Evolutionary conservation across 805 yeast genomes (phyloP).

Genomic region (Cyberlindnera suaveolens): DNA sequence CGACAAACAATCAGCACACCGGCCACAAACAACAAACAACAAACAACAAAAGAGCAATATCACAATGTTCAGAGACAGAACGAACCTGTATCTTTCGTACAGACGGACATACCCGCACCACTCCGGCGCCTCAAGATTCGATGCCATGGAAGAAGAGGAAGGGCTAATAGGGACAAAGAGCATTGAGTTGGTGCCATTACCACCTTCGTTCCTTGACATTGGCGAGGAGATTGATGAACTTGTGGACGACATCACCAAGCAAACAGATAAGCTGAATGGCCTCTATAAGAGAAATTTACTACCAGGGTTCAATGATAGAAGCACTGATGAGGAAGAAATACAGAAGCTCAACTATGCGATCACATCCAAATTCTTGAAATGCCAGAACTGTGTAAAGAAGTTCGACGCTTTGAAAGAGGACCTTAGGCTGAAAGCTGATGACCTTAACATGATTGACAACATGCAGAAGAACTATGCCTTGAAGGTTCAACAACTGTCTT

Average conservation of each 20-base stretch:
- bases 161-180: conserved; percentile 23
- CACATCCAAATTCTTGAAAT: conserved; percentile 69
- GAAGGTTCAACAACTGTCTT: conserved; percentile 71
- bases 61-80: conserved; percentile 84
- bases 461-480: conserved; percentile 81
- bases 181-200: conserved; percentile 59
- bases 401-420: conserved; percentile 40
- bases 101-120: conserved; percentile 84
- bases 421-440: conserved; percentile 31
- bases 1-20: too few relatives aligned
- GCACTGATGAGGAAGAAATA: conserved; percentile 67
- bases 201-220: conserved; percentile 75
- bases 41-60: conserved; percentile 9
- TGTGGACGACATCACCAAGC: conserved; percentile 43
- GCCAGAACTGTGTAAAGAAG: conserved; percentile 70
- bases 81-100: conserved; percentile 84
- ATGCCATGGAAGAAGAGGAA: conserved; percentile 26
- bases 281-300: conserved; percentile 77
- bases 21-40: background rate
- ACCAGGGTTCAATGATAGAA: conserved; percentile 83
- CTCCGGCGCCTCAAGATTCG: conserved; percentile 19
- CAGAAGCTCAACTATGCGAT: conserved; percentile 72
- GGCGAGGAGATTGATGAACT: conserved; percentile 65
- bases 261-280: conserved; percentile 55
- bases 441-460: conserved; percentile 65